phyloP scores from a whole-genome alignment of 2,329 filamentous ascomycete species.

The Pseudofabraea citricarpa region DNA sequence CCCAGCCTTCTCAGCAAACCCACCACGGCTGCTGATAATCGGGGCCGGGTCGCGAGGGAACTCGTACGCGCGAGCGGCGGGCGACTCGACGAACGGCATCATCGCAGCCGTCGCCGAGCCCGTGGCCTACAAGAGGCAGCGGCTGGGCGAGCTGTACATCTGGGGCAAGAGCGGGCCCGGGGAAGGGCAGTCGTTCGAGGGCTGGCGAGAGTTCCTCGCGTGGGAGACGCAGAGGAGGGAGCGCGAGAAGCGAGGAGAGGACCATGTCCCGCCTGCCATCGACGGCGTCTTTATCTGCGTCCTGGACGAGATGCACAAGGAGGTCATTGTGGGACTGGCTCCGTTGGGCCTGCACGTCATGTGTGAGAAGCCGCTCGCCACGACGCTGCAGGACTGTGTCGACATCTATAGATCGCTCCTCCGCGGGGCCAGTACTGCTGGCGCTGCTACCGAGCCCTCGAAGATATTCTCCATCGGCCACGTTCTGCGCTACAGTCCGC shows the following conservation, averaged over 20 bases:
- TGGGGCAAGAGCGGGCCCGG: constrained; percentile 51
- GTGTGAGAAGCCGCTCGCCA: constrained; percentile 92
- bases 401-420: constrained; percentile 61
- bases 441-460: constrained; percentile 22
- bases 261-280: constrained; percentile 33
- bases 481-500: constrained; percentile 87
- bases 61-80: constrained; percentile 66
- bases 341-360: constrained; percentile 74
- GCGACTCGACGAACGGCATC: constrained; percentile 58
- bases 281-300: constrained; percentile 67
- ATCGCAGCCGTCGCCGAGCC: constrained; percentile 82
- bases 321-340: constrained; percentile 71
- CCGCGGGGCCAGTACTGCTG: constrained; percentile 27
- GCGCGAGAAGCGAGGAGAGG: constrained; percentile 43
- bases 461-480: constrained; percentile 86
- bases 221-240: constrained; percentile 64
- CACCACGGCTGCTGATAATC: constrained; percentile 70
- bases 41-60: constrained; percentile 77
- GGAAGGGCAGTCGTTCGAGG: constrained; percentile 63
- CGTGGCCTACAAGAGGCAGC: constrained; percentile 66
- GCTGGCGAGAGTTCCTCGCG: constrained; percentile 71
- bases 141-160: constrained; percentile 68
- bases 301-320: constrained; percentile 81
- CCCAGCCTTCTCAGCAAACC: constrained; percentile 32
- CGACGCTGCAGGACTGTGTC: constrained; percentile 72